Evolutionary conservation across 1,139 yeast genomes (phyloP), one percentile per base, ranked within the genome.

Genomic region (Sugiyamaella paludigena): DNA sequence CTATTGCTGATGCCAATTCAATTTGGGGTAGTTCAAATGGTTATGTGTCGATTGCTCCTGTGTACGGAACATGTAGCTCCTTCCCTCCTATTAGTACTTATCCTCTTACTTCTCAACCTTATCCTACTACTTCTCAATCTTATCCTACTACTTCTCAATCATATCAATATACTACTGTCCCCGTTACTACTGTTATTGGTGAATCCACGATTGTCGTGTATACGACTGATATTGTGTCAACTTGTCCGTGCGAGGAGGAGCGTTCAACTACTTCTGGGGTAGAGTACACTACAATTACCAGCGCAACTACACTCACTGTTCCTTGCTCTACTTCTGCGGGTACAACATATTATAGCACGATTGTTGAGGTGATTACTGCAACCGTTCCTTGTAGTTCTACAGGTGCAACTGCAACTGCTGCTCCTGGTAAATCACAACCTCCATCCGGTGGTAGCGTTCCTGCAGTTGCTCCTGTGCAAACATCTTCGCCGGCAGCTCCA

Each of bases 191-290:
- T 41, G 32, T 33, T 19, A 11, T 46, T 16, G 49, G 49, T 15
- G 26, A 45, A n/a, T 46, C 49, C 10, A 46, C 49, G 15, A 19
- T 46, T 29, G 41, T 43, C 12, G 26, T 19, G n/a, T 29, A 36
- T n/a, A 41, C 46, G 12, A 46, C 49, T 16, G 49, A 40, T 37
- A 46, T 46, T 32, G 34, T 46, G 30, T 40, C 49, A 11, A 46
- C 49, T 30, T 46, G 49, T 29, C 49, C 49, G 12, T 47, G 49
- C 24, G 49, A 47, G 41, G 27, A 47, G 28, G 43, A 47, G 36
- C 31, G 35, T 38, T 35, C 36, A 10, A 32, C 41, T 12, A 26
- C 42, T 27, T 11, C 41, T 1, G 27, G 19, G 30, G 36, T 37
- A 9, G 36, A 27, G 6, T 36, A 32, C 13, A 30, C 39, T 26